Base-by-base conservation (phyloP, 192 early-diverging fungal genomes). In the Entomortierella beljakovae region DNA sequence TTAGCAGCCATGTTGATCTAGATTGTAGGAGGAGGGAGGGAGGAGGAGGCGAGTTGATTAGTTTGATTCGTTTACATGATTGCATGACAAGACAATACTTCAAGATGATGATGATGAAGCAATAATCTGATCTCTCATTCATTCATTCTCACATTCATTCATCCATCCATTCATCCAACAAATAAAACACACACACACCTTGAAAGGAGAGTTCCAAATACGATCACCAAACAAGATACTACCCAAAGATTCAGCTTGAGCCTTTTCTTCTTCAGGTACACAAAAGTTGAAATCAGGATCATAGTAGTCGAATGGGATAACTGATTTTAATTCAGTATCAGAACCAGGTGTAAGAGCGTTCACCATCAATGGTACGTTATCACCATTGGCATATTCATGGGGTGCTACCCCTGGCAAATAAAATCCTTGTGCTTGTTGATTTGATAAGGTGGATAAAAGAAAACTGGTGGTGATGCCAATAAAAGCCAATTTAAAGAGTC, bases 201-300 rank as follows among this genome's bases (percentile, higher is more conserved):
- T 66, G 62, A 94, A 96, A 7, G 85, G 88, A 9, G 95, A 96
- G 48, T 81, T 91, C 63, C 90, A 96, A 70, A 99, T 92, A 43
- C 97, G 88, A 70, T 99, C 96, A 6, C 97, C 97, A 92, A 99
- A 99, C 33, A 99, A 80, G 65, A 99, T 96, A 64, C 89, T 92
- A 49, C 97, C 97, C 60, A 99, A 86, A 0, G 88, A 91, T 81
- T 98, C 97, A 22, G 92, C 80, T 58, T 90, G 86, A 10, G 87
- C 84, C 80, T 91, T 82, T 37, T 65, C 38, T 23, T 87, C 81
- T 2, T 43, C 20, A 34, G 61, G 42, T 61, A 73, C 70, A 81
- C 96, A 98, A 71, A 97, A 95, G 71, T 92, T 92, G 80, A 98
- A 95, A 35, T 85, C 81, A 38, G 90, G 84, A 81, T 94, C 87